Evolutionary conservation across 768 basidiomycete species (phyloP).

Genomic region (Suillus clintonianus): DNA sequence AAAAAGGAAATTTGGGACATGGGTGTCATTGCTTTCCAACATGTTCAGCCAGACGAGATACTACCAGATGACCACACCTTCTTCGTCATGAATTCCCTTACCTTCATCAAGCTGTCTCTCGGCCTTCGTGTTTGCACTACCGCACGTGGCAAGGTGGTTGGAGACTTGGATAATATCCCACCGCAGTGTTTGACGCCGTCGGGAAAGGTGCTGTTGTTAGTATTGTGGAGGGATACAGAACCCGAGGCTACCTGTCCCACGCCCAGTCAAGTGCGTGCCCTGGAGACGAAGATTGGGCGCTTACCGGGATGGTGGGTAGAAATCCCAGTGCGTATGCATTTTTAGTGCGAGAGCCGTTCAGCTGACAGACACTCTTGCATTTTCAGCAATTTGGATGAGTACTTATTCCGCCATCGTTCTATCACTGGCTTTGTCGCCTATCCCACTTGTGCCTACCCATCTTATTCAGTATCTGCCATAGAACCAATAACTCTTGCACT

Average conservation of each 20-base stretch:
- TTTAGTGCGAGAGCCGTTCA: background rate
- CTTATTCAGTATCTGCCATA: background rate
- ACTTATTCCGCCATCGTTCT: background rate
- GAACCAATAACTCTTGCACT: background rate
- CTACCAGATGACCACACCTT: background rate
- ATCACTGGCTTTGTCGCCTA: no score
- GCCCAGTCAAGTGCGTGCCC: background rate
- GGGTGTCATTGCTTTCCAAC: background rate
- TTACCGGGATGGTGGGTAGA: conserved; percentile 2
- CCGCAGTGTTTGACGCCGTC: no score
- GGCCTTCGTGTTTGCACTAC: background rate
- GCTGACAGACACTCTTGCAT: background rate
- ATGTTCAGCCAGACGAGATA: background rate
- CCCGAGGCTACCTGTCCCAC: no score
- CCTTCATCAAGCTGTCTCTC: background rate
- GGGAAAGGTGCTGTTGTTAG: no score
- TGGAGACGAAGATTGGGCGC: background rate
- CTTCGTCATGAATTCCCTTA: background rate
- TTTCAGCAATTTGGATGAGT: background rate
- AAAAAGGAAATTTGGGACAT: background rate
- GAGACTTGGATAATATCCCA: background rate
- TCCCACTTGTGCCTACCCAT: no score
- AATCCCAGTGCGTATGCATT: background rate
- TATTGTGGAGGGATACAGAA: no score
- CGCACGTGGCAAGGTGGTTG: background rate